Evolutionary conservation across 352 stramenopile species (phyloP).

Genomic region (Achlya hypogyna): DNA sequence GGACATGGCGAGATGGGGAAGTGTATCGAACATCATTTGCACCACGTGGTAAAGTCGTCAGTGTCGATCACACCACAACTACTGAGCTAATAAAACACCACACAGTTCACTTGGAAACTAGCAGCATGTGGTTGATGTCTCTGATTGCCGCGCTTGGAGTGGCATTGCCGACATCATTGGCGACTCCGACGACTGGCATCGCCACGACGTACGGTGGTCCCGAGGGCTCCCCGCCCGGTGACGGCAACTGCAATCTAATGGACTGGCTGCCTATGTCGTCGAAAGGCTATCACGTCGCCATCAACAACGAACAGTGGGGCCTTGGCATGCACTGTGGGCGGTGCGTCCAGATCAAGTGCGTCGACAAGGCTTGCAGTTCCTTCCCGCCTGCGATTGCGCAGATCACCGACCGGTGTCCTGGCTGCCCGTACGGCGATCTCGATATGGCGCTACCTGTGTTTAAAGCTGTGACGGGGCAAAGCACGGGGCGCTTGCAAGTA

Average conservation of each 20-base stretch:
- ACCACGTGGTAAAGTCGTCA: too few relatives aligned
- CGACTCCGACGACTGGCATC: slow-evolving; percentile 30
- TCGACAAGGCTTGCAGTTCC: slow-evolving; percentile 23
- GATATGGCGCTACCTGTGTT: slow-evolving; percentile 29
- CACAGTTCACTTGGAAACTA: too few relatives aligned
- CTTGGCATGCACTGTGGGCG: slow-evolving; percentile 35
- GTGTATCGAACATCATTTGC: too few relatives aligned
- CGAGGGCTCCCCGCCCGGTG: slow-evolving; percentile 22
- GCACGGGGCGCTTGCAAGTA: slow-evolving; percentile 37
- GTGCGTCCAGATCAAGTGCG: slow-evolving; percentile 34
- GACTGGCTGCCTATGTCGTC: slow-evolving; percentile 29
- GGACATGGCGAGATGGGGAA: too few relatives aligned
- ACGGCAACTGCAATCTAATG: slow-evolving; percentile 66
- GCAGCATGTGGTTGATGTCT: too few relatives aligned
- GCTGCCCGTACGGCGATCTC: slow-evolving; percentile 31
- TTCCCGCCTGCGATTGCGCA: slow-evolving; percentile 23
- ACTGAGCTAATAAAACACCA: too few relatives aligned
- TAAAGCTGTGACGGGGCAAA: slow-evolving; percentile 25
- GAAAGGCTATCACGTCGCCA: slow-evolving; percentile 37
- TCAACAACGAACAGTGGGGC: slow-evolving; percentile 41
- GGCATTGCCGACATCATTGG: too few relatives aligned
- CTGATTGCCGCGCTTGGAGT: too few relatives aligned
- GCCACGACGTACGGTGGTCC: slow-evolving; percentile 39
- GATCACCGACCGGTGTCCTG: slow-evolving; percentile 31
- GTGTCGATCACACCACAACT: too few relatives aligned